Evolutionary conservation across 2,329 filamentous ascomycete species (phyloP).

Genomic region (Phialophora expanda): DNA sequence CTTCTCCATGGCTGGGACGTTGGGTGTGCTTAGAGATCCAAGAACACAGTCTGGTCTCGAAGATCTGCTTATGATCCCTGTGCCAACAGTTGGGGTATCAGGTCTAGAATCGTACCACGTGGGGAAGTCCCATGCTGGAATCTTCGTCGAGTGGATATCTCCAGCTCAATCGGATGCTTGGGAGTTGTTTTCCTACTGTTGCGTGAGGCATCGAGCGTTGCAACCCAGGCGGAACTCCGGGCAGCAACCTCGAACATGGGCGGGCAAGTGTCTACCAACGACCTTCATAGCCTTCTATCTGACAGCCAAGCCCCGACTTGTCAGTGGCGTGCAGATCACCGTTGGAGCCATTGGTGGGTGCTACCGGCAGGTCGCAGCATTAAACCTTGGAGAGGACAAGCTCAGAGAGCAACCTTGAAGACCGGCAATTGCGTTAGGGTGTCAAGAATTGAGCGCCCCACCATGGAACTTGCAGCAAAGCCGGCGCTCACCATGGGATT

Average conservation of each 20-base stretch:
- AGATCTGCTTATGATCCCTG: slow-evolving; percentile 14
- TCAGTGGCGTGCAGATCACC: background rate
- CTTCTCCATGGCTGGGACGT: slow-evolving; percentile 11
- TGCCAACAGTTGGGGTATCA: slow-evolving; percentile 21
- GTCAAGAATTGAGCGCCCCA: background rate
- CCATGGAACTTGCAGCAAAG: background rate
- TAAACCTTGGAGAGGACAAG: slow-evolving; percentile 8
- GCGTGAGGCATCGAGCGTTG: background rate
- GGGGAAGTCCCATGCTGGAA: slow-evolving; percentile 11
- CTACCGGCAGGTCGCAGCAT: background rate
- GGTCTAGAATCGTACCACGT: slow-evolving; percentile 16
- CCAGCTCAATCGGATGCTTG: slow-evolving; percentile 10
- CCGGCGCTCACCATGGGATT: background rate
- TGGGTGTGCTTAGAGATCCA: background rate
- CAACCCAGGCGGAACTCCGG: slow-evolving; percentile 14
- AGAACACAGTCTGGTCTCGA: background rate
- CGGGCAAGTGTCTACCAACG: background rate
- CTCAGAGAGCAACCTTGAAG: slow-evolving; percentile 2
- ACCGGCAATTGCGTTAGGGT: slow-evolving; percentile 4
- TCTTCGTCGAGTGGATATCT: slow-evolving; percentile 13
- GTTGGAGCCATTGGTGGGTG: slow-evolving; percentile 6
- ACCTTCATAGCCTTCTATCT: slow-evolving; percentile 10
- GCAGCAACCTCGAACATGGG: background rate
- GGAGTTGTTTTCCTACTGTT: background rate
- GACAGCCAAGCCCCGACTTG: background rate